Percentiles rank a stretch among this genome's conserved stretches.
Evolutionary conservation across 2,329 filamentous ascomycete species (phyloP).

Genomic region (Diaporthe longicolla): DNA sequence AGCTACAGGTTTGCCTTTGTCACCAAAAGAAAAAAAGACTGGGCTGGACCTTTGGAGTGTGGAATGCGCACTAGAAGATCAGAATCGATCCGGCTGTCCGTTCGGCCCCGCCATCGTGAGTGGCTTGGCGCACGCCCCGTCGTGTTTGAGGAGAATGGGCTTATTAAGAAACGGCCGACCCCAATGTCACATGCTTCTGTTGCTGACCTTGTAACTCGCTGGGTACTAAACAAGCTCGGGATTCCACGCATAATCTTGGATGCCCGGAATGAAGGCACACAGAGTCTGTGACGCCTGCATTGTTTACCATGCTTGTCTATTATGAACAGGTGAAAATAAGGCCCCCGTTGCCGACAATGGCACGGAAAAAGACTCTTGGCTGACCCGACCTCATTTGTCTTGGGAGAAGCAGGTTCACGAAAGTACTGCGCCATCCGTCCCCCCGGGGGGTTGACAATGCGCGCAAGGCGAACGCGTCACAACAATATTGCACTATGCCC

Average conservation of each 20-base stretch:
- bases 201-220: neutral
- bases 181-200: constrained; percentile 18
- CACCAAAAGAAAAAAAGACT: neutral
- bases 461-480: neutral
- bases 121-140: constrained; percentile 11
- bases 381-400: neutral
- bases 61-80: constrained; percentile 19
- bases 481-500: neutral
- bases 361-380: neutral
- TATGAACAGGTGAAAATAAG: neutral
- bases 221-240: neutral
- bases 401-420: neutral
- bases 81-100: constrained; percentile 9
- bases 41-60: neutral
- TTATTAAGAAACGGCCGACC: neutral
- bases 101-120: constrained; percentile 18
- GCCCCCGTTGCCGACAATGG: neutral
- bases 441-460: neutral
- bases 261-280: constrained; percentile 1
- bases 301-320: neutral
- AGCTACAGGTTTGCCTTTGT: neutral
- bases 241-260: neutral
- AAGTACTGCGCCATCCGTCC: neutral
- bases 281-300: no score
- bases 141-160: neutral